Evolutionary conservation across 208 protist species (phyloP).

Genomic region (Crithidia bombi): DNA sequence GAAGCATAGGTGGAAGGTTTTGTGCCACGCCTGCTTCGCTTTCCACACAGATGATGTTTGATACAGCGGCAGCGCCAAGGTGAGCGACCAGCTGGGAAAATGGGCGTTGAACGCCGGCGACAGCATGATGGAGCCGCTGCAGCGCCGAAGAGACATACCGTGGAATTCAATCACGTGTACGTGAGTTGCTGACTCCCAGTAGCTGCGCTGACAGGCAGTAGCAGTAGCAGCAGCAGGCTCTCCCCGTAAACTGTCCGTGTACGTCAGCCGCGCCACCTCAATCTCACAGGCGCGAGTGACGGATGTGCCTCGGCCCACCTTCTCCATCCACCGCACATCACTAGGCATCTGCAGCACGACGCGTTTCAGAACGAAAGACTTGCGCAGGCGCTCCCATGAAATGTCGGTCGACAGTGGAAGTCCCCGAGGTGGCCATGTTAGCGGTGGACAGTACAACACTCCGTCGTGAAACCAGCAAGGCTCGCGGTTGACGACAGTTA

Average conservation of each 20-base stretch:
- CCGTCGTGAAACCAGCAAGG: constrained; percentile 33
- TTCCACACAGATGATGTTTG: constrained; percentile 17
- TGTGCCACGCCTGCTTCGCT: constrained; percentile 8
- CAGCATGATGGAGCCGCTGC: background rate
- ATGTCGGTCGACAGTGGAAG: background rate
- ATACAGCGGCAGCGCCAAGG: constrained; percentile 7
- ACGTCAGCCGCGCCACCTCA: background rate
- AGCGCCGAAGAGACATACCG: background rate
- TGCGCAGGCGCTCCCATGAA: constrained; percentile 24
- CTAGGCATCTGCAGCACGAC: constrained; percentile 22
- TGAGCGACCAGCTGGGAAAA: constrained; percentile 15
- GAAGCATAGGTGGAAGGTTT: constrained; percentile 16
- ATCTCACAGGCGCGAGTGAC: background rate
- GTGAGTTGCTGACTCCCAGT: background rate
- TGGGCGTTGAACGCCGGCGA: background rate
- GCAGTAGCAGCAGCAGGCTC: background rate
- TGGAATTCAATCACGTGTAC: background rate
- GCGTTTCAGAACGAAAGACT: constrained; percentile 9
- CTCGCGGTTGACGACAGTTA: constrained; percentile 18
- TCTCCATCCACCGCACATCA: constrained; percentile 15
- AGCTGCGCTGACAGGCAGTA: background rate
- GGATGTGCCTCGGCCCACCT: background rate
- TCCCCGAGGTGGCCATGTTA: constrained; percentile 17
- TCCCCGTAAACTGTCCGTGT: background rate
- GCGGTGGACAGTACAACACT: constrained; percentile 22